Evolutionary conservation across 768 basidiomycete genomes (phyloP), one percentile per base, ranked within the genome.

Genomic region (Xerocomellus dryophilus): DNA sequence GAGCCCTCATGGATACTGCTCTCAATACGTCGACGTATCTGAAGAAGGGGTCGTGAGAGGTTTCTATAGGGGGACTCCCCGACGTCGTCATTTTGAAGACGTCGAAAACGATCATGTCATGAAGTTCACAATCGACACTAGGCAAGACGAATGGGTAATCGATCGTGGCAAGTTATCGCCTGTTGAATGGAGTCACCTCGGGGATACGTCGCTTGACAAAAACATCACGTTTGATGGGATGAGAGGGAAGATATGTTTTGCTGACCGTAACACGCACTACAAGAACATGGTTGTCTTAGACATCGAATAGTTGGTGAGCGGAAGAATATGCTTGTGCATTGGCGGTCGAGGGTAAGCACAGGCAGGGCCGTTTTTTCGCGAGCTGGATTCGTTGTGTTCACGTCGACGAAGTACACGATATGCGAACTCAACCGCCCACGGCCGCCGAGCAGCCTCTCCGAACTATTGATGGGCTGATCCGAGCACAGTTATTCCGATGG

Each of bases 71-170:
- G 3, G 4, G n/a, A n/a, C n/a, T n/a, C n/a, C n/a, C n/a, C n/a
- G n/a, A n/a, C n/a, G n/a, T n/a, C n/a, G n/a, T n/a, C n/a, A n/a
- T n/a, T n/a, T n/a, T n/a, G n/a, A n/a, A n/a, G n/a, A n/a, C n/a
- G n/a, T n/a, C n/a, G n/a, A n/a, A n/a, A 23, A 15, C 5, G 21
- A 46, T 20, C 18, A 25, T 4, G 11, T 57, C 42, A 9, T 41
- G 15, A 57, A 51, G n/a, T 57, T 51, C 17, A 7, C 46, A 15
- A 45, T 59, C 11, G 55, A 57, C n/a, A 43, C 23, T 4, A 48
- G 29, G 4, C 57, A 44, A 27, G 50, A 48, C 21, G 40, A 10
- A 7, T 51, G 55, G 41, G 27, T 14, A 8, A 5, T 42, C 9
- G 4, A 43, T 14, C 18, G 23, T 11, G 27, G 47, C 27, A 7